Percentiles rank a stretch among this genome's conserved stretches.
Evolutionary conservation across 2,329 filamentous ascomycete species (phyloP).

Genomic region (Calonectria naviculata): DNA sequence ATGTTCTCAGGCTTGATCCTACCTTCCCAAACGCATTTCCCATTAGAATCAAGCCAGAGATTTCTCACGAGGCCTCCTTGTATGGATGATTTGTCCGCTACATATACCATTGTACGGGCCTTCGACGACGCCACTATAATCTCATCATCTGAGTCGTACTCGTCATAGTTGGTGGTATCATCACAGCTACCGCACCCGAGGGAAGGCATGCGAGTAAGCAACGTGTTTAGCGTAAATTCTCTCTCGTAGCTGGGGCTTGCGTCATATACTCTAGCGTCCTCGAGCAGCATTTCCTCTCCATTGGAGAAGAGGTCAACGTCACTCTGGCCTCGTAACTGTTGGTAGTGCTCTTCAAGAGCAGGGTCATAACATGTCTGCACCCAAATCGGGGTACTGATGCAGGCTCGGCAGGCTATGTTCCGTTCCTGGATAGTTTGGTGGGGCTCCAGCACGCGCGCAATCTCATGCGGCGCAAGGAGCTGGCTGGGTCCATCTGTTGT

Average conservation of each 20-base stretch:
- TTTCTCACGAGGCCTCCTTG: neutral
- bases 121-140: neutral
- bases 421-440: neutral
- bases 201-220: neutral
- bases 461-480: neutral
- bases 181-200: neutral
- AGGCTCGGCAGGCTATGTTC: neutral
- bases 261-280: neutral
- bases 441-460: neutral
- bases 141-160: neutral
- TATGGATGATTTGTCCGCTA: neutral
- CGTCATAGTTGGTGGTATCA: neutral
- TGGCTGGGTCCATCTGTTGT: neutral
- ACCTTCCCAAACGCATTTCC: neutral
- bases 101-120: neutral
- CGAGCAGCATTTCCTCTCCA: neutral
- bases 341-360: neutral
- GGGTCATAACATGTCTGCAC: neutral
- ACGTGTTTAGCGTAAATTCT: neutral
- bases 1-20: neutral
- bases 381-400: neutral
- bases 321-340: neutral
- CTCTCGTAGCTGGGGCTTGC: neutral
- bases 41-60: neutral
- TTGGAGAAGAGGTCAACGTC: neutral